Base-by-base conservation (phyloP, 257 asterid species). In the Thymus quinquecostatus region DNA sequence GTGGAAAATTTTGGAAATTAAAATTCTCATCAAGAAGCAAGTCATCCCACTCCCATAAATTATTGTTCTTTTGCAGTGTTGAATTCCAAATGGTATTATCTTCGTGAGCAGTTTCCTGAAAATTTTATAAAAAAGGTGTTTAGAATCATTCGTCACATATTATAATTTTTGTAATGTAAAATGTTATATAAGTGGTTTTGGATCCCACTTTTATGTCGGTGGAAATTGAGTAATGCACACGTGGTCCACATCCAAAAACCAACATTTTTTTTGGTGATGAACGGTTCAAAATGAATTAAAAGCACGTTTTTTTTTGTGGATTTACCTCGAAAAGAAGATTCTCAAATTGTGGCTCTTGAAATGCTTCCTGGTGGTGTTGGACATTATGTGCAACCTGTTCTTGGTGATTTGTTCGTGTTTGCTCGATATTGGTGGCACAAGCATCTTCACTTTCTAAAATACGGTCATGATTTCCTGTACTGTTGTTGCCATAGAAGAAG, bases 31-130 rank as follows among this genome's bases (percentile, higher is more conserved):
- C 83, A 33, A 73, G 53, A 29, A 77, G 81, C 55, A 79, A 77
- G 12, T 77, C 83, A 0, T 82, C 85, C 89, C 86, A 84, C 66
- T 80, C 80, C 79, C 77, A 64, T 8, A 59, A 50, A 34, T 54
- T 28, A 30, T 30, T 32, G 43, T 5, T 66, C 61, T 9, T 64
- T 29, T 72, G 78, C 38, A 11, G 60, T 33, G 43, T 59, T 2
- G 78, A 57, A 21, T 60, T 6, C 66, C 65, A 41, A 6, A 12
- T 0, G 9, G 29, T 21, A 30, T 53, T 29, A 36, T 79, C 80
- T 43, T 27, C 86, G 12, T 53, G 27, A 57, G 21, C 21, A 21
- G 21, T 33, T 47, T 45, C 78, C 86, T 82, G 29, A 60, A 44
- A 30, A 69, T 48, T n/a, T 66, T 21, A 21, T 21, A 21, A 21